Base-by-base conservation (phyloP, 805 yeast species). In the Pichia exigua region DNA sequence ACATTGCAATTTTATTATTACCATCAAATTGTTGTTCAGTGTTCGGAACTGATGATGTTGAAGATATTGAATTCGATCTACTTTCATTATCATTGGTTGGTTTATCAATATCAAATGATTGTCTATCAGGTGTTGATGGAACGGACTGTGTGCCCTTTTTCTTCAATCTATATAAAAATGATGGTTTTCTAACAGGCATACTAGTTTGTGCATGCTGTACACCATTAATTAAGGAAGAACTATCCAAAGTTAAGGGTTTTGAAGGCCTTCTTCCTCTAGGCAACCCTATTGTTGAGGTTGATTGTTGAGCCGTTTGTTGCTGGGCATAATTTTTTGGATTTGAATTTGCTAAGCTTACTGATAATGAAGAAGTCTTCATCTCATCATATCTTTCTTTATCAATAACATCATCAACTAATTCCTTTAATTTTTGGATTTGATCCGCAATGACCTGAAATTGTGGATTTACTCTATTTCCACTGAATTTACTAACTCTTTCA, bases 121-220 rank as follows among this genome's bases (percentile, higher is more conserved):
- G 47, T 13, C 26, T 38, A n/a, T 48, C 51, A 10, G 46, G 42
- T 12, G 47, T 49, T 22, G 52, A 32, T 13, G 52, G 49, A 18
- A 30, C 28, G 17, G 52, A 49, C 42, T 45, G 48, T 5, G 49
- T 15, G 12, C 32, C 42, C 43, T 40, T 49, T 41, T 39, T 22
- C 20, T 45, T 41, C 8, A 45, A 18, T 27, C 52, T 20, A 17
- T 39, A 40, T 26, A 45, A 39, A 9, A 48, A 44, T 8, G 51
- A 48, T 5, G 51, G 46, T 20, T 38, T 48, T 32, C 47, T 24
- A n/a, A 17, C 44, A 10, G 40, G 48, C 39, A 40, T 49, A 26
- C 24, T 11, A 4, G 22, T n/a, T 41, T 26, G 49, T 7, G 20
- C 20, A 35, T 2, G 20, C 2, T 17, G 20, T n/a, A n/a, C 39